Evolutionary conservation across 768 basidiomycete species (phyloP).

Genomic region (Boletus vinaceobasis): DNA sequence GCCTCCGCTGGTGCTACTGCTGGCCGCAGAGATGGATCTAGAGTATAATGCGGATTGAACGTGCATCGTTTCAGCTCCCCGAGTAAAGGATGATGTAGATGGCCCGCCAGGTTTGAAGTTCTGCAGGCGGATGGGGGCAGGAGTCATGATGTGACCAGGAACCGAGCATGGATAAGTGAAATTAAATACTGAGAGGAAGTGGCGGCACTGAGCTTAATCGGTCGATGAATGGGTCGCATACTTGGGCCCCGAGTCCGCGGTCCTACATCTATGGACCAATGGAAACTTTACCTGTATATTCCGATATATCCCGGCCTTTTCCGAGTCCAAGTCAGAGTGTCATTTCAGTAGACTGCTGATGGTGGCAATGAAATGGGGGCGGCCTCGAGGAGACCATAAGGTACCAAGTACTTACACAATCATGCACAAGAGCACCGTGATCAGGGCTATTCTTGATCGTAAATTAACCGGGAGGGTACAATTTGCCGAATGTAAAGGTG

Average conservation of each 20-base stretch:
- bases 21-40: constrained; percentile 7
- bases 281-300: constrained; percentile 11
- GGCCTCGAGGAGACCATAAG: constrained; percentile 19
- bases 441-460: background rate
- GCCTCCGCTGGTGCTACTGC: background rate
- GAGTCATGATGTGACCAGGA: constrained; percentile 8
- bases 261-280: constrained; percentile 19
- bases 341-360: constrained; percentile 5
- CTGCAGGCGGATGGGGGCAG: constrained; percentile 2
- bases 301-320: constrained; percentile 13
- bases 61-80: background rate
- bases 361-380: constrained; percentile 22
- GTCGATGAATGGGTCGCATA: background rate
- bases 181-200: constrained; percentile 17
- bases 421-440: background rate
- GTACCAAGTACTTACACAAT: constrained; percentile 10
- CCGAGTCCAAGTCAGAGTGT: constrained; percentile 13
- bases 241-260: background rate
- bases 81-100: background rate
- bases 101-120: background rate
- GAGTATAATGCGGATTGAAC: constrained; percentile 2
- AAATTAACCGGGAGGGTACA: background rate
- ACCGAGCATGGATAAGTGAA: background rate
- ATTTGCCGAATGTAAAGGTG: background rate
- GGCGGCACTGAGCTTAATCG: constrained; percentile 12